These are phyloP conservation scores for Neurospora discreta DNA, from an alignment of 495 filamentous ascomycete genomes.

Conservation along the genomic window DNA sequence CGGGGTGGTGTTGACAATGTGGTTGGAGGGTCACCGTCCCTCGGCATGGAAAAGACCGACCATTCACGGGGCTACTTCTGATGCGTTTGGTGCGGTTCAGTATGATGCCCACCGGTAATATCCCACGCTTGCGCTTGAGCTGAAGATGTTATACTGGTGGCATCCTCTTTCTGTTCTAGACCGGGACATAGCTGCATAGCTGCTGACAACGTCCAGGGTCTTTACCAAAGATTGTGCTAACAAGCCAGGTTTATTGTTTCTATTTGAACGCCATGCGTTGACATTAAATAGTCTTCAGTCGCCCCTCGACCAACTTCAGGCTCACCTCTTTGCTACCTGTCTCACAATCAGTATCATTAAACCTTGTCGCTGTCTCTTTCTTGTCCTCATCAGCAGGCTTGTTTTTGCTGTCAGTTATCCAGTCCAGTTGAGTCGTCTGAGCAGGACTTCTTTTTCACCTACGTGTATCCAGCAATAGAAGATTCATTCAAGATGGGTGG, in stretches of 20 bases:
- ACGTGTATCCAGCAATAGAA: background rate
- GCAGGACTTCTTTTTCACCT: background rate
- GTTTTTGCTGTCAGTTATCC: background rate
- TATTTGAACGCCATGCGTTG: background rate
- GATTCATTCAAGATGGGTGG: constrained; percentile 18
- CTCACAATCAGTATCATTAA: background rate
- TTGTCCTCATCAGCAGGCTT: background rate
- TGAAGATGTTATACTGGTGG: background rate
- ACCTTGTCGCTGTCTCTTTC: background rate
- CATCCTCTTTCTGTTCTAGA: background rate
- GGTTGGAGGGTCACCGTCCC: background rate
- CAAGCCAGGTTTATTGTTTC: background rate
- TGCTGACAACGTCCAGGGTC: background rate
- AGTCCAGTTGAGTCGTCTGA: background rate
- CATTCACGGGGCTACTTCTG: constrained; percentile 5
- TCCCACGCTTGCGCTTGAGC: background rate
- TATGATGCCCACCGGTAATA: constrained; percentile 7
- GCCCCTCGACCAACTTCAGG: background rate
- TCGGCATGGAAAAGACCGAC: constrained; percentile 7
- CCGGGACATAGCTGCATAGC: background rate
- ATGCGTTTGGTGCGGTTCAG: background rate
- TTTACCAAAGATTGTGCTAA: background rate
- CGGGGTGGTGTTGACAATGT: background rate
- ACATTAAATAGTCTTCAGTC: background rate
- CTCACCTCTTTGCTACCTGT: background rate